Evolutionary conservation across 2,329 filamentous ascomycete genomes (phyloP).

Genomic region (Ophiocordyceps sinensis): DNA sequence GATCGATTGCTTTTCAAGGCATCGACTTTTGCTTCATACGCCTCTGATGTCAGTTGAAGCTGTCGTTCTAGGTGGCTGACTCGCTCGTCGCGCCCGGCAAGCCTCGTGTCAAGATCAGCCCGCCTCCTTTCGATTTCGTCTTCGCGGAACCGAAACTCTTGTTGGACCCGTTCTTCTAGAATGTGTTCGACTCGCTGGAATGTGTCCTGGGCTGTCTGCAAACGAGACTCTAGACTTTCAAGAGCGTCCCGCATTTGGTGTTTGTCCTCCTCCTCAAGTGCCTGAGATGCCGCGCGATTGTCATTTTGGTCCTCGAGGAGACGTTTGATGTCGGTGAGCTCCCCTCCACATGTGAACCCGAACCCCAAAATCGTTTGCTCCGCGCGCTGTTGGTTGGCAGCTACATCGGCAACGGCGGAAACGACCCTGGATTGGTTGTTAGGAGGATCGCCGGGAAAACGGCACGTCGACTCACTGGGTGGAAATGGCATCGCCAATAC

Average conservation of each 20-base stretch:
- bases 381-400: neutral
- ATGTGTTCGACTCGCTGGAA: slow-evolving; percentile 7
- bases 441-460: neutral
- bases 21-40: slow-evolving; percentile 8
- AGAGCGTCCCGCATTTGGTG: neutral
- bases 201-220: slow-evolving; percentile 3
- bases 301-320: neutral
- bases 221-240: neutral
- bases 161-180: slow-evolving; percentile 4
- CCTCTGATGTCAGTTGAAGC: slow-evolving; percentile 6
- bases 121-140: slow-evolving; percentile 2
- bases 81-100: slow-evolving; percentile 8
- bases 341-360: neutral
- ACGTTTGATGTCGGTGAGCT: neutral
- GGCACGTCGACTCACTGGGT: neutral
- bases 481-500: neutral
- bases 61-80: slow-evolving; percentile 9
- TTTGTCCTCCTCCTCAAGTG: neutral
- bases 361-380: neutral
- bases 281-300: neutral
- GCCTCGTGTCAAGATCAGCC: slow-evolving; percentile 5
- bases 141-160: slow-evolving; percentile 1
- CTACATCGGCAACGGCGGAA: neutral
- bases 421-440: neutral
- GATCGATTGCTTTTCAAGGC: slow-evolving; percentile 3